These are phyloP conservation scores for Corynespora cassiicola DNA, from an alignment of 2,329 filamentous ascomycete species.

Conservation along the genomic window DNA sequence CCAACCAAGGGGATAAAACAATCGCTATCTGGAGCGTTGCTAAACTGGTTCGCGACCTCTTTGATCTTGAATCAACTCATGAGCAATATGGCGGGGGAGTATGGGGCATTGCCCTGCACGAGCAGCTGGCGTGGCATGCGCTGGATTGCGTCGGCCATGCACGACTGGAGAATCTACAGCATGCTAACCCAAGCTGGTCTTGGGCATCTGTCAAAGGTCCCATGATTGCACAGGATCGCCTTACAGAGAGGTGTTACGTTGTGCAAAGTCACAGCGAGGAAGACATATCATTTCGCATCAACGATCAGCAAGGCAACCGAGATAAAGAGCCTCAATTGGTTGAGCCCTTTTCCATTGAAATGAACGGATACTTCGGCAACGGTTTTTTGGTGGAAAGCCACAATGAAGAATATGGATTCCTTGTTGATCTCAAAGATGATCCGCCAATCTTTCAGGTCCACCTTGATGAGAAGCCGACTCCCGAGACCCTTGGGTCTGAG, in stretches of 20 bases:
- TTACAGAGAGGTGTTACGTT: conserved; percentile 7
- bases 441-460: too few species aligned
- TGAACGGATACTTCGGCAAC: too few species aligned
- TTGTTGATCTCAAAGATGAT: too few species aligned
- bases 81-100: conserved; percentile 30
- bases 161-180: conserved; percentile 9
- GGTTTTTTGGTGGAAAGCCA: too few species aligned
- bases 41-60: conserved; percentile 28
- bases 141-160: conserved; percentile 1
- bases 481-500: too few species aligned
- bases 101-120: conserved; percentile 24
- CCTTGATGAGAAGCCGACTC: too few species aligned
- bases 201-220: conserved; percentile 20
- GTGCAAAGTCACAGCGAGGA: conserved; percentile 13
- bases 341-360: too few species aligned
- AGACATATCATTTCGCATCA: conserved; percentile 10
- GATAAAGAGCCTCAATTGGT: too few species aligned
- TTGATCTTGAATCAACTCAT: too few species aligned
- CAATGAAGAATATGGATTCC: too few species aligned
- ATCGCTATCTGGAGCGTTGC: conserved; percentile 33
- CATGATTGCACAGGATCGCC: conserved; percentile 3
- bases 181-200: conserved; percentile 18
- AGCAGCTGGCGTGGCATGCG: conserved; percentile 31
- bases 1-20: conserved; percentile 23
- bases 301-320: too few species aligned